phyloP scores from a whole-genome alignment of 352 stramenopile species.

The Phytophthora pini region DNA sequence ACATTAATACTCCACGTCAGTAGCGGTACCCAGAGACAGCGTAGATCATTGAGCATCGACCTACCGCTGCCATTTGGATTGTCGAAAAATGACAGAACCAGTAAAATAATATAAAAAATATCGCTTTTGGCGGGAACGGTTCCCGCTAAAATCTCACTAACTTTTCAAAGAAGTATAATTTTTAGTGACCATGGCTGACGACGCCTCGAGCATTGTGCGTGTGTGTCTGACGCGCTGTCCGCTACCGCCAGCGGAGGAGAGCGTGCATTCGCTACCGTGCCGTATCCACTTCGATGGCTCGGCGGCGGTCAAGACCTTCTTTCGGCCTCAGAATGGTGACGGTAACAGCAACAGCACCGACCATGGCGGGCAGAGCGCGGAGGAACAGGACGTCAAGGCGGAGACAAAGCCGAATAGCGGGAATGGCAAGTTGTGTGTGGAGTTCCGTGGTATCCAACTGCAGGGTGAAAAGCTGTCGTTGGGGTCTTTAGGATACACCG shows the following conservation, averaged over 20 bases:
- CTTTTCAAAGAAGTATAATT: constrained; percentile 2
- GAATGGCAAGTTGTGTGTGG: constrained; percentile 39
- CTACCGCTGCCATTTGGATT: constrained; percentile 29
- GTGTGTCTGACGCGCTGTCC: constrained; percentile 84
- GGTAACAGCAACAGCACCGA: constrained; percentile 37
- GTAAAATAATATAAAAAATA: background rate
- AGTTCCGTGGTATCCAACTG: constrained; percentile 79
- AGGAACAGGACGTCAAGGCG: constrained; percentile 34
- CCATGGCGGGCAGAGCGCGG: constrained; percentile 11
- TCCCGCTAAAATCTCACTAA: constrained; percentile 9
- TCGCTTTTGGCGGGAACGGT: constrained; percentile 36
- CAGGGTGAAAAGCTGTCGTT: constrained; percentile 56
- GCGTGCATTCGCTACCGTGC: constrained; percentile 80
- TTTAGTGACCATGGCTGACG: constrained; percentile 20
- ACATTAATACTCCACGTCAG: constrained; percentile 1
- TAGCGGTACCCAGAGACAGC: background rate
- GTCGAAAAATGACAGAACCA: too few species aligned
- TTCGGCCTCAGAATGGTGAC: constrained; percentile 45
- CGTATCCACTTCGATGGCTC: constrained; percentile 72
- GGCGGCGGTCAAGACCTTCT: constrained; percentile 79
- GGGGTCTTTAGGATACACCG: constrained; percentile 50
- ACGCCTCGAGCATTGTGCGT: constrained; percentile 27
- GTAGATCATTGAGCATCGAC: background rate
- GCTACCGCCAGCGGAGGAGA: constrained; percentile 55
- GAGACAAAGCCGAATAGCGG: constrained; percentile 18